Percentiles rank a stretch among this genome's conserved stretches.
These are phyloP conservation scores for Cercospora janseana DNA, from an alignment of 2,329 filamentous ascomycete genomes.

Conservation along the genomic window DNA sequence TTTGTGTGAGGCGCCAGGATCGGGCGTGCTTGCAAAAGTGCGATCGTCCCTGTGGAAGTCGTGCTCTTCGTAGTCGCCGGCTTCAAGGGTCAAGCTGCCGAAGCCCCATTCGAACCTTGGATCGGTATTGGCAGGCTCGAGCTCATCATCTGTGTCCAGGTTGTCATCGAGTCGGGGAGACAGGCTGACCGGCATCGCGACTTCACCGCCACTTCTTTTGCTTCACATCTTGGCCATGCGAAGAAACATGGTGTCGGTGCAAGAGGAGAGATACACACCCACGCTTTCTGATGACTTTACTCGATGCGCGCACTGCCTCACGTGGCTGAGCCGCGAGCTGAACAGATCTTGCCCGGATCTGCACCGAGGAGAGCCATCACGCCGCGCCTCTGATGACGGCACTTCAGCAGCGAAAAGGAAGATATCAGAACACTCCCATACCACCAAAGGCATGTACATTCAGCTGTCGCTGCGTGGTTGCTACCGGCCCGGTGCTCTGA, in stretches of 20 bases:
- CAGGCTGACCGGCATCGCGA: conserved; percentile 21
- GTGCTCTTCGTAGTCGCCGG: conserved; percentile 12
- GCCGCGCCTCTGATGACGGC: background rate
- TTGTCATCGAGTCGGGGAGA: conserved; percentile 32
- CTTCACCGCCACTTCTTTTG: background rate
- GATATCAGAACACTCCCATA: too few species aligned
- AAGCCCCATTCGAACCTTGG: conserved; percentile 31
- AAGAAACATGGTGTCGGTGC: background rate
- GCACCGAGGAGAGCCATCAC: too few species aligned
- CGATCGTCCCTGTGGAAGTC: conserved; percentile 22
- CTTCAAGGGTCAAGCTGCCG: conserved; percentile 25
- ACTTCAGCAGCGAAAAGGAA: too few species aligned
- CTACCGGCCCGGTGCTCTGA: too few species aligned
- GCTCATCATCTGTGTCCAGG: conserved; percentile 30
- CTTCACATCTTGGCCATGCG: background rate
- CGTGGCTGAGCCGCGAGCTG: conserved; percentile 6
- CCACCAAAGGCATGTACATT: too few species aligned
- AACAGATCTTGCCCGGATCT: too few species aligned
- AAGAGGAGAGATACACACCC: background rate
- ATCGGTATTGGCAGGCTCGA: conserved; percentile 25
- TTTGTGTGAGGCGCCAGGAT: conserved; percentile 22
- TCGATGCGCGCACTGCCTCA: conserved; percentile 16
- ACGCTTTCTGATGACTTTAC: background rate
- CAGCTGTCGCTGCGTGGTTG: too few species aligned
- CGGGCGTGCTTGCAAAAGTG: conserved; percentile 26